Evolutionary conservation across 164 flowering plant species (phyloP).

Genomic region (Macadamia tetraphylla): DNA sequence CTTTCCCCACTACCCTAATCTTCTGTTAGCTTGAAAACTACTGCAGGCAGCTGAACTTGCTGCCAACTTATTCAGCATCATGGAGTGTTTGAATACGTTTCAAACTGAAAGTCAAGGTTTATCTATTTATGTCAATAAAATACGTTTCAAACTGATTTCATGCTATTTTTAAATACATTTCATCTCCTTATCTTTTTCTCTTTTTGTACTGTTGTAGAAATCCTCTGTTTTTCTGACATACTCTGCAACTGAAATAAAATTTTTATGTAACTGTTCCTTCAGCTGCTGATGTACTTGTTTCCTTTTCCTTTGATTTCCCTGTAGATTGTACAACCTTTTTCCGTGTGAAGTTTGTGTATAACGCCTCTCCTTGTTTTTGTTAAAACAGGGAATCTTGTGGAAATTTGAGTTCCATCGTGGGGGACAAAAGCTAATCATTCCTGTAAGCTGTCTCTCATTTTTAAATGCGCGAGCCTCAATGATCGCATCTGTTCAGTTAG

Average conservation of each 20-base stretch:
- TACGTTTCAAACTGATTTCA: too few relatives aligned
- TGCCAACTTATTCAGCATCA: too few relatives aligned
- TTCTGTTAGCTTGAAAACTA: too few relatives aligned
- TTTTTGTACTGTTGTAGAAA: neutral
- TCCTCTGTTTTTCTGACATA: too few relatives aligned
- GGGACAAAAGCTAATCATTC: slow-evolving; percentile 81
- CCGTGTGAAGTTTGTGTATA: neutral
- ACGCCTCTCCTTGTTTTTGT: slow-evolving; percentile 6
- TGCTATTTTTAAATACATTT: too few relatives aligned
- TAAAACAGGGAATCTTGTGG: slow-evolving; percentile 77
- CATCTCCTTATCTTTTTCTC: too few relatives aligned
- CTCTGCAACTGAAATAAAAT: neutral
- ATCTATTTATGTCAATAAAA: too few relatives aligned
- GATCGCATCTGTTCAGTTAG: neutral
- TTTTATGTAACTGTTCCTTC: neutral
- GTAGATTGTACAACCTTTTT: neutral
- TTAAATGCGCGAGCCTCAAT: neutral
- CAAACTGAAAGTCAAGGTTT: too few relatives aligned
- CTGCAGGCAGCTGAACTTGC: too few relatives aligned
- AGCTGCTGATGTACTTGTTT: neutral
- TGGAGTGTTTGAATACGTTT: too few relatives aligned
- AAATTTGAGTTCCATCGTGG: slow-evolving; percentile 85
- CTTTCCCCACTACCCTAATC: too few relatives aligned
- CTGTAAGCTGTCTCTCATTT: slow-evolving; percentile 47
- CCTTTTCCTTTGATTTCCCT: neutral